Percentiles rank a stretch among this genome's conserved stretches.
These are phyloP conservation scores for Beverwykella pulmonaria DNA, from an alignment of 495 filamentous ascomycete species.

Conservation along the genomic window DNA sequence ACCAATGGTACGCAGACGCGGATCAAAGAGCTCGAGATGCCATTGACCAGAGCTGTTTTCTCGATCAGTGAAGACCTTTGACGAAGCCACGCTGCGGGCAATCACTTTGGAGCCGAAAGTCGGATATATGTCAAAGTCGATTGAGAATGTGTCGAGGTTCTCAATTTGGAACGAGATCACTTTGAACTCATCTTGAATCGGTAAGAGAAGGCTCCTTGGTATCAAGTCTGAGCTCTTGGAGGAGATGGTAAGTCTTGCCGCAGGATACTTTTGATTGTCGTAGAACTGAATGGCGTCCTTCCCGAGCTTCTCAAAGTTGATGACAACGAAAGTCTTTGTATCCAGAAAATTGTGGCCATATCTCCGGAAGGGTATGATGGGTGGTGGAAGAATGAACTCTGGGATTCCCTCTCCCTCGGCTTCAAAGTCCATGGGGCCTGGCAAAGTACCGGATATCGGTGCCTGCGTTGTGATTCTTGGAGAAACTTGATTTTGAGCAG, in stretches of 20 bases:
- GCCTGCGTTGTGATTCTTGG: constrained; percentile 41
- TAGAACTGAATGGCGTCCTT: constrained; percentile 83
- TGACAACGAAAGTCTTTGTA: constrained; percentile 90
- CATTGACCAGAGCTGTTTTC: constrained; percentile 76
- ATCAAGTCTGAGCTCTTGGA: constrained; percentile 95
- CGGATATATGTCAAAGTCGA: constrained; percentile 97
- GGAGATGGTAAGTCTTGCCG: constrained; percentile 91
- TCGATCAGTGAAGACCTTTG: constrained; percentile 76
- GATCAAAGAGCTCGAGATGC: constrained; percentile 88
- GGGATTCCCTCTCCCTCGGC: constrained; percentile 86
- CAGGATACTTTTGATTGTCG: constrained; percentile 92
- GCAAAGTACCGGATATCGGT: constrained; percentile 41
- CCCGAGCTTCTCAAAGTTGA: constrained; percentile 75
- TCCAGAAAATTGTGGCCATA: constrained; percentile 99
- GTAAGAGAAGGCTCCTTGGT: constrained; percentile 89
- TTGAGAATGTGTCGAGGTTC: constrained; percentile 83
- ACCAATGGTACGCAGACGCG: constrained; percentile 88
- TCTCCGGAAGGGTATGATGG: constrained; percentile 89
- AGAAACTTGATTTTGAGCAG: constrained; percentile 21
- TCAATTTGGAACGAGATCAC: constrained; percentile 95
- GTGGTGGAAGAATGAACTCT: constrained; percentile 87
- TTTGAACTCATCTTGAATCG: constrained; percentile 92
- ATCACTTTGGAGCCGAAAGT: constrained; percentile 97
- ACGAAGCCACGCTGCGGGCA: constrained; percentile 88
- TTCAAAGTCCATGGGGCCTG: constrained; percentile 68